phyloP scores from a whole-genome alignment of 768 basidiomycete genomes.

The Coprinopsis marcescibilis region DNA sequence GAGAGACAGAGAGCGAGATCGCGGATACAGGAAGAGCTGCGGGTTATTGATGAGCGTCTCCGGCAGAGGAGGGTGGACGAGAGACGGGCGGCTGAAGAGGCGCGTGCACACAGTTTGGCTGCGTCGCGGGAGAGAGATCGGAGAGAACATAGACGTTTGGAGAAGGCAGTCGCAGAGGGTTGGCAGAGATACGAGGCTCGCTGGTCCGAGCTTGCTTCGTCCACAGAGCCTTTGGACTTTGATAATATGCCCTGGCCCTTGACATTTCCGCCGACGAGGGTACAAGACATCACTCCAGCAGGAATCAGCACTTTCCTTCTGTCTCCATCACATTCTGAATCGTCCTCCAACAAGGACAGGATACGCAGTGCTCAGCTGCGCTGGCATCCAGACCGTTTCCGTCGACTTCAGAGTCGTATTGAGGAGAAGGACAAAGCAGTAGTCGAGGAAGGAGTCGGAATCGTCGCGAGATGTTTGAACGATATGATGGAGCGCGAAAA shows the following conservation, averaged over 20 bases:
- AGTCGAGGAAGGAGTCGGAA: conserved; percentile 61
- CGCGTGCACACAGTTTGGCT: conserved; percentile 29
- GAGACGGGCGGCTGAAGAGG: conserved; percentile 43
- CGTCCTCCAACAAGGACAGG: conserved; percentile 56
- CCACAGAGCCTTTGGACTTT: conserved; percentile 50
- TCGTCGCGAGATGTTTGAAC: conserved; percentile 63
- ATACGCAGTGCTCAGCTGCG: conserved; percentile 61
- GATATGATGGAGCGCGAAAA: conserved; percentile 46
- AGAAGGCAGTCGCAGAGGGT: conserved; percentile 43
- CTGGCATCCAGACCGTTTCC: conserved; percentile 81
- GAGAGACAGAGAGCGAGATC: conserved; percentile 43
- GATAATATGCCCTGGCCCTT: conserved; percentile 69
- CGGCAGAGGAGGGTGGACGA: conserved; percentile 46
- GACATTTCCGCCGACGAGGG: conserved; percentile 31
- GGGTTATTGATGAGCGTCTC: conserved; percentile 47
- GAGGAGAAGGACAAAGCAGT: conserved; percentile 40
- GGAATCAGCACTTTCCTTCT: conserved; percentile 57
- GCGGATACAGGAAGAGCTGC: conserved; percentile 49
- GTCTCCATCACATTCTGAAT: conserved; percentile 56
- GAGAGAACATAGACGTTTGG: conserved; percentile 34
- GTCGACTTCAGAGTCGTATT: conserved; percentile 49
- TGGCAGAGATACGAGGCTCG: conserved; percentile 62
- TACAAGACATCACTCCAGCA: conserved; percentile 48
- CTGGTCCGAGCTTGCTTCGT: conserved; percentile 48
- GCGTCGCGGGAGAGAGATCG: conserved; percentile 36